Percentiles rank a stretch among this genome's conserved stretches.
Conservation (phyloP, 1,139 yeast species). For the Candida gigantensis region DNA sequence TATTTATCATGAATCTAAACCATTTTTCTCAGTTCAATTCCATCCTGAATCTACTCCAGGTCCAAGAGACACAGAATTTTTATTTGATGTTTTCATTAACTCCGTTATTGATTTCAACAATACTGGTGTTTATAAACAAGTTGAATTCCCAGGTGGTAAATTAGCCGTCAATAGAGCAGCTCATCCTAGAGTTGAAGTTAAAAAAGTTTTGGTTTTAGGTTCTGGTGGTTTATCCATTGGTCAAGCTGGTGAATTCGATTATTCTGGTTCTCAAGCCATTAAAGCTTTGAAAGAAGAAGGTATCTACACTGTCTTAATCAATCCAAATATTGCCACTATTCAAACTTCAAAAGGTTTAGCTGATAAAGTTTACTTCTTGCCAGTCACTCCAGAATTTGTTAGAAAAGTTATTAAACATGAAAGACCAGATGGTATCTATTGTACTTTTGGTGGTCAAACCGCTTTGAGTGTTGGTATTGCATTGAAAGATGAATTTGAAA, state of each 20-base stretch:
- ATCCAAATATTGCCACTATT: slow-evolving; percentile 96
- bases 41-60: slow-evolving; percentile 99
- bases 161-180: slow-evolving; percentile 71
- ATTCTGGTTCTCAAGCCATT: slow-evolving; percentile 97
- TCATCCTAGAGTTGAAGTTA: slow-evolving; percentile 68
- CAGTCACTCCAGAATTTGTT: slow-evolving; percentile 95
- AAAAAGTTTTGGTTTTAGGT: slow-evolving; percentile 89
- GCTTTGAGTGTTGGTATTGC: slow-evolving; percentile 95
- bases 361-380: slow-evolving; percentile 91
- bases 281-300: slow-evolving; percentile 92
- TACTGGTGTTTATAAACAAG: slow-evolving; percentile 63
- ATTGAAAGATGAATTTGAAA: slow-evolving; percentile 90
- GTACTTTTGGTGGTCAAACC: slow-evolving; percentile 98
- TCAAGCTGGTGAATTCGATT: slow-evolving; percentile 99
- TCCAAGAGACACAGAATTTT: slow-evolving; percentile 97
- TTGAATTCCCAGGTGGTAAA: slow-evolving; percentile 88
- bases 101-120: slow-evolving; percentile 67
- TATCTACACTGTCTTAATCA: slow-evolving; percentile 81
- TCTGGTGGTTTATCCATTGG: slow-evolving; percentile 98
- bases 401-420: slow-evolving; percentile 93
- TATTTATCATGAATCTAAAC: slow-evolving; percentile 84
- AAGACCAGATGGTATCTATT: slow-evolving; percentile 90
- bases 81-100: slow-evolving; percentile 89
- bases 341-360: slow-evolving; percentile 96
- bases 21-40: slow-evolving; percentile 98